These are phyloP conservation scores for Barbatosphaeria neglecta DNA, from an alignment of 495 filamentous ascomycete genomes.

Conservation along the genomic window DNA sequence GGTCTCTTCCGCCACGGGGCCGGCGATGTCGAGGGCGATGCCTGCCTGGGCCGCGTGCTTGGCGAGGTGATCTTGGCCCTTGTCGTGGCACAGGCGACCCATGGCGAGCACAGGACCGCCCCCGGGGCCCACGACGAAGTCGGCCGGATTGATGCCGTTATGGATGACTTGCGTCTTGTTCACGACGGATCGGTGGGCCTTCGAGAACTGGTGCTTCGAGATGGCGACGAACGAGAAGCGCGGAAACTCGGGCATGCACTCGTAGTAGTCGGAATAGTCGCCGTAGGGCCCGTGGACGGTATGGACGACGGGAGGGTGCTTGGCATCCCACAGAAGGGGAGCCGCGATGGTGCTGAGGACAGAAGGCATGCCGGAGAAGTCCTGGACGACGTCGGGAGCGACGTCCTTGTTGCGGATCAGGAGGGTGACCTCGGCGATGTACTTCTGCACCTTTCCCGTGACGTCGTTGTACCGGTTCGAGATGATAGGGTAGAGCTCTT, in stretches of 20 bases:
- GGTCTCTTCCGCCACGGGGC: neutral
- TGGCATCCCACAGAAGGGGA: neutral
- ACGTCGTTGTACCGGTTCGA: neutral
- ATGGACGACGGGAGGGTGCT: neutral
- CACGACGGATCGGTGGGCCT: neutral
- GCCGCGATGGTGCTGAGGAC: neutral
- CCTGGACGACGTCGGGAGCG: neutral
- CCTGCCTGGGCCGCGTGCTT: neutral
- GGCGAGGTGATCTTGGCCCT: neutral
- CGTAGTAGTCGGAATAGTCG: neutral
- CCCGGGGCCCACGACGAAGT: neutral
- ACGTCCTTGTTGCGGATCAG: neutral
- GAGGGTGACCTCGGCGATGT: neutral
- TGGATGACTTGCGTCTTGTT: neutral
- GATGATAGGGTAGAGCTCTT: neutral
- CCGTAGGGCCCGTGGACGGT: neutral
- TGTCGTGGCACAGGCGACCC: neutral
- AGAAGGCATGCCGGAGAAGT: neutral
- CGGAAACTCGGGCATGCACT: neutral
- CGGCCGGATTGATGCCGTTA: neutral
- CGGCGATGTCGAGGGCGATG: neutral
- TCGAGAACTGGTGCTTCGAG: neutral
- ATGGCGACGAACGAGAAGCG: neutral
- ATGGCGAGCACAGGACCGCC: neutral
- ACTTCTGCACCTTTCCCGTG: neutral